Base-by-base conservation (phyloP, 306 rosid genomes). In the Cucurbita ficifolia region DNA sequence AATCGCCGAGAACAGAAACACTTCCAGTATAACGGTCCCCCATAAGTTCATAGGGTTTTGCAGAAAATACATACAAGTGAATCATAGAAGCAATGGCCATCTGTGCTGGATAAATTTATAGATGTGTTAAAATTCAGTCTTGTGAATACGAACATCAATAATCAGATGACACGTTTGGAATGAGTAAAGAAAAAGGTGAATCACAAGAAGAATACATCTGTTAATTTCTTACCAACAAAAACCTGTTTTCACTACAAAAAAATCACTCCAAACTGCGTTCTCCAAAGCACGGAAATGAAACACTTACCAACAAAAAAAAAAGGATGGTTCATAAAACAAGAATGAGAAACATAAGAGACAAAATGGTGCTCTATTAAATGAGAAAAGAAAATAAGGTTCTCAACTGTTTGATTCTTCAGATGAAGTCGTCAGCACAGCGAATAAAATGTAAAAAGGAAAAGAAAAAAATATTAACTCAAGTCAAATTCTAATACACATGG, bases 1-100 rank as follows among this genome's bases (percentile, higher is more conserved):
- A 95, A 82, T 95, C 97, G 67, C 99, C 99, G 74, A 95, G 96
- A 81, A 95, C 99, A 46, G 97, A 88, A 78, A 95, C 87, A 64
- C 83, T 89, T 78, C 96, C 96, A 29, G 87, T 77, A 79, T 84
- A 80, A 59, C 81, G 79, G 51, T 95, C 99, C 76, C 99, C 99
- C 99, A 95, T 89, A 73, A 86, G 84, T 83, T 89, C 96, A 72
- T 95, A 95, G 72, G 97, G 99, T 85, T 89, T 91, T 74, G 99
- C 89, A 35, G 99, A 89, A 80, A 95, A 95, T 76, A 95, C 99
- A 79, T 85, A 91, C 54, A 95, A 89, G 88, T 95, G 99, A 80
- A 95, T 96, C 72, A 87, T 51, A 62, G 99, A 89, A 83, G 99
- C 99, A 84, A 95, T 81, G 84, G 85, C 90, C 99, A 95, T 95